Evolutionary conservation across 2,329 filamentous ascomycete species (phyloP).

Genomic region (Colletotrichum simmondsii): DNA sequence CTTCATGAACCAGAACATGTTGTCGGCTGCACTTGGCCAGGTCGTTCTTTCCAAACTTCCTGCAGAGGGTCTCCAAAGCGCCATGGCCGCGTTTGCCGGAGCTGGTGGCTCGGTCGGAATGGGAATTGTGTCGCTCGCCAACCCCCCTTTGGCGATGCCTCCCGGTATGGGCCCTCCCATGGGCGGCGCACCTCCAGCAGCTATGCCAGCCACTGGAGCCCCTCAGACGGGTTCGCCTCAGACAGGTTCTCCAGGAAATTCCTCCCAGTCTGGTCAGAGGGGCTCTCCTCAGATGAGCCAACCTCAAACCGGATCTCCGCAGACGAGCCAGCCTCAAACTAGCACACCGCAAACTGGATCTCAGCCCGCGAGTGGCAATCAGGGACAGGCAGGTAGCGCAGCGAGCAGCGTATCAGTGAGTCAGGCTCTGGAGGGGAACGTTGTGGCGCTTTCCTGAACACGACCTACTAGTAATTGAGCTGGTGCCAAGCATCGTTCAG

Average conservation of each 20-base stretch:
- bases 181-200: neutral
- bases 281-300: neutral
- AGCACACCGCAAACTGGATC: neutral
- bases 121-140: constrained; percentile 26
- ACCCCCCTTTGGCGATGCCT: constrained; percentile 39
- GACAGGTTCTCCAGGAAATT: neutral
- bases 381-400: neutral
- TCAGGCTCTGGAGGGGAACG: neutral
- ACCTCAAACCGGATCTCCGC: neutral
- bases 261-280: neutral
- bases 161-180: constrained; percentile 4
- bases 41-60: constrained; percentile 27
- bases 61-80: constrained; percentile 9
- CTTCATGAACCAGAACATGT: constrained; percentile 21
- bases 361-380: too few relatives aligned
- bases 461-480: neutral
- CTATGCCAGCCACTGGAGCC: neutral
- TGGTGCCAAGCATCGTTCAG: too few relatives aligned
- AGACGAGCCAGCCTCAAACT: too few relatives aligned
- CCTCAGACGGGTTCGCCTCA: too few relatives aligned
- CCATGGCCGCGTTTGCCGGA: constrained; percentile 11
- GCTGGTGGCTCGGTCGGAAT: constrained; percentile 10
- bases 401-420: neutral
- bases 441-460: neutral
- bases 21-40: constrained; percentile 13